Evolutionary conservation across 140 eudicot genomes (phyloP).

Genomic region (Senecio squalidus): DNA sequence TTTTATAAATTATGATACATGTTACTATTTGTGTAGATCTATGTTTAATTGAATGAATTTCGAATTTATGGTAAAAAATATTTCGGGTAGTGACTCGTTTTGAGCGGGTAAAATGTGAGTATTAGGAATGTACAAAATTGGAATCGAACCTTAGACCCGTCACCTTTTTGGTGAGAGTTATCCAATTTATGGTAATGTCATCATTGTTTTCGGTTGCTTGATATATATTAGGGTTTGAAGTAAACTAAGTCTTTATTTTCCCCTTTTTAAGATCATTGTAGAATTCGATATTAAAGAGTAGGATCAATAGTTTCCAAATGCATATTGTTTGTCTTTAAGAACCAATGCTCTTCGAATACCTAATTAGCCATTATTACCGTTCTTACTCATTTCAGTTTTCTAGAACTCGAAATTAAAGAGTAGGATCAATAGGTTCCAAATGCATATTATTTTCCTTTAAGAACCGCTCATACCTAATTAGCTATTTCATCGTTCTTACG

Average conservation of each 20-base stretch:
- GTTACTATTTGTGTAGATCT: not conserved
- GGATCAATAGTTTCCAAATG: slow-evolving; percentile 26
- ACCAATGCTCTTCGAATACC: not conserved
- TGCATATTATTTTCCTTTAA: not conserved
- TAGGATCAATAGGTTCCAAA: no score
- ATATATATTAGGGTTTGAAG: slow-evolving; percentile 20
- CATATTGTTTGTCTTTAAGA: slow-evolving; percentile 1
- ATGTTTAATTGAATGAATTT: slow-evolving; percentile 4
- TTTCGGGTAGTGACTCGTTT: no score
- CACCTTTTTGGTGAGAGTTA: no score
- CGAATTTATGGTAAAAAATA: no score
- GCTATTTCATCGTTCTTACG: not conserved
- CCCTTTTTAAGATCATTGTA: slow-evolving; percentile 5
- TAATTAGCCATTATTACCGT: not conserved
- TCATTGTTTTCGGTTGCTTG: not conserved
- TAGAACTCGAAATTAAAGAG: no score
- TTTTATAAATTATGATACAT: not conserved
- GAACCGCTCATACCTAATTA: slow-evolving; percentile 1
- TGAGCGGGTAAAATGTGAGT: no score
- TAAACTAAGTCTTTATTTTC: slow-evolving; percentile 1
- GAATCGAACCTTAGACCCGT: no score
- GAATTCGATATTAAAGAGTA: slow-evolving; percentile 8
- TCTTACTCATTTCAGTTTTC: not conserved
- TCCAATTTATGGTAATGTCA: not conserved
- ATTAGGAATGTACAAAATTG: no score